Evolutionary conservation across 179 eudicot species (phyloP).

Genomic region (Corrigiola litoralis): DNA sequence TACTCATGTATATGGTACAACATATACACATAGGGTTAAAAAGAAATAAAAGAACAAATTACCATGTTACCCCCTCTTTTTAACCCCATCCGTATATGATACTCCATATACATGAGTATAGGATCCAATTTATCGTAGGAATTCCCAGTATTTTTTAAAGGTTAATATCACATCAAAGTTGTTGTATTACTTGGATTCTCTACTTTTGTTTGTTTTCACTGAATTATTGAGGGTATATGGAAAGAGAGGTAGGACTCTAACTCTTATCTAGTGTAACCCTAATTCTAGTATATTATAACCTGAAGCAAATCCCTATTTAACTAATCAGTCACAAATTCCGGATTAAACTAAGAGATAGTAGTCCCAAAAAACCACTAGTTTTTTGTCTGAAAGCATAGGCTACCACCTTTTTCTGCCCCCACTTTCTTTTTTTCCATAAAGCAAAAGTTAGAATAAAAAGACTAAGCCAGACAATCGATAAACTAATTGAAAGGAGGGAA

Average conservation of each 20-base stretch:
- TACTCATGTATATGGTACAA: no score
- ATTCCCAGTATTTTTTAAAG: no score
- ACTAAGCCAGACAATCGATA: conserved; percentile 11
- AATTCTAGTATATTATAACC: conserved; percentile 14
- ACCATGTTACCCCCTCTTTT: no score
- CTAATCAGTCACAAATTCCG: conserved; percentile 18
- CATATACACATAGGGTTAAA: no score
- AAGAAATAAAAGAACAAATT: no score
- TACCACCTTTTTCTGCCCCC: conserved; percentile 49
- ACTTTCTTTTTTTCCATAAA: conserved; percentile 51
- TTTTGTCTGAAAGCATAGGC: conserved; percentile 47
- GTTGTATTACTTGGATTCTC: conserved; percentile 40
- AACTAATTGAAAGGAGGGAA: conserved; percentile 26
- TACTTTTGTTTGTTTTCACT: conserved; percentile 36
- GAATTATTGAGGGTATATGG: conserved; percentile 30
- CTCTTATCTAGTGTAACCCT: conserved; percentile 24
- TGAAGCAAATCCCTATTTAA: conserved; percentile 6
- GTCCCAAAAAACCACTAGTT: conserved; percentile 34
- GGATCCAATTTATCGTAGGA: no score
- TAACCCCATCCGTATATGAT: no score
- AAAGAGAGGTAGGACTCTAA: conserved; percentile 8
- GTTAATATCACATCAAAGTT: conserved; percentile 37
- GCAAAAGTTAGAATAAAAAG: conserved; percentile 61
- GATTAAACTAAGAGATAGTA: conserved; percentile 20
- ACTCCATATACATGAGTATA: no score